These are phyloP conservation scores for Musa beccarii DNA, from an alignment of 176 grass and related monocot species.

Conservation along the genomic window DNA sequence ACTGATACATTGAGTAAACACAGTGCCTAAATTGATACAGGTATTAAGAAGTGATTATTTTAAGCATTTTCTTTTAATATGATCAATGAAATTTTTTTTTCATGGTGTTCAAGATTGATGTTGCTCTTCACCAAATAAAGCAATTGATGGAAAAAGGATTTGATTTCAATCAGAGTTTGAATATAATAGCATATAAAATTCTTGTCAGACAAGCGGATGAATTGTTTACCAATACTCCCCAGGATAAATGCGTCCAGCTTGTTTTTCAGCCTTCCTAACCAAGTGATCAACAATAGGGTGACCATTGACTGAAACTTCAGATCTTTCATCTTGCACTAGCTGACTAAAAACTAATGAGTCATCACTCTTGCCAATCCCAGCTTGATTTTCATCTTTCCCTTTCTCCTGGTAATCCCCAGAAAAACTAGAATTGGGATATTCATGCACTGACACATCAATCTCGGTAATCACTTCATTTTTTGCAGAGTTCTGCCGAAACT, in stretches of 20 bases:
- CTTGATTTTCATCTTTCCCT: slow-evolving; percentile 60
- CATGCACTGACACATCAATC: slow-evolving; percentile 53
- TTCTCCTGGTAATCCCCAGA: slow-evolving; percentile 52
- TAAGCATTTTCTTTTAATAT: too few species aligned
- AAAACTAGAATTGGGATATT: slow-evolving; percentile 50
- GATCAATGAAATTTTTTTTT: too few species aligned
- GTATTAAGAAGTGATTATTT: too few species aligned
- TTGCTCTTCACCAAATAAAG: background rate
- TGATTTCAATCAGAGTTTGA: background rate
- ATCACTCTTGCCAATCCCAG: slow-evolving; percentile 41
- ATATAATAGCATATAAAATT: background rate
- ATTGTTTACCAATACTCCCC: slow-evolving; percentile 82
- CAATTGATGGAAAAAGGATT: background rate
- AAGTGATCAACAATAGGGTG: slow-evolving; percentile 76
- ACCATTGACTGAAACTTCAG: slow-evolving; percentile 81
- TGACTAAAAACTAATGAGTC: slow-evolving; percentile 75
- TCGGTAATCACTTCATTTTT: slow-evolving; percentile 32
- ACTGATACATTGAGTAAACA: too few species aligned
- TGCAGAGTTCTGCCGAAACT: slow-evolving; percentile 25
- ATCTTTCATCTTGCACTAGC: slow-evolving; percentile 32
- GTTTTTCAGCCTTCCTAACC: slow-evolving; percentile 87
- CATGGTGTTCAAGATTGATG: background rate
- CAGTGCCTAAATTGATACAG: too few species aligned
- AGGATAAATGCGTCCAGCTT: slow-evolving; percentile 73
- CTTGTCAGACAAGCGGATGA: background rate